Conservation (phyloP, 2,329 filamentous ascomycete species). For the Colletotrichum plurivorum region DNA sequence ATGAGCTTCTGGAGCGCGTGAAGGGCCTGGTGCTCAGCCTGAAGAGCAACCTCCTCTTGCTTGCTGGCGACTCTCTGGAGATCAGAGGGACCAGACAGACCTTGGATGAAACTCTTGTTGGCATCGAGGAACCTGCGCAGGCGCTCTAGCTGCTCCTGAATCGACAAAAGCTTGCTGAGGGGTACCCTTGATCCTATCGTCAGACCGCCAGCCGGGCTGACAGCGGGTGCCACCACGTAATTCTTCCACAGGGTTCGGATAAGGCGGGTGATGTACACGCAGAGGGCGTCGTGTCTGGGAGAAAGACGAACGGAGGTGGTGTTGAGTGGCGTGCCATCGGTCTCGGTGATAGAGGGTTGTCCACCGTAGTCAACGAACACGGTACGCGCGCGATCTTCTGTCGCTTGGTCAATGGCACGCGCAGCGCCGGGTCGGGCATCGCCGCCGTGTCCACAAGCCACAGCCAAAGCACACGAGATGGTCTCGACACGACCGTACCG, state of each 20-base stretch:
- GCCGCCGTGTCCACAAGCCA: slow-evolving; percentile 93
- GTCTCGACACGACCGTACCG: slow-evolving; percentile 92
- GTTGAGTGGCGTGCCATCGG: slow-evolving; percentile 77
- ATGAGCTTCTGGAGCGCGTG: slow-evolving; percentile 89
- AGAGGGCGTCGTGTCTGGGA: slow-evolving; percentile 88
- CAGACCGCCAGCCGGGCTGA: slow-evolving; percentile 70
- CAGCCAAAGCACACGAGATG: slow-evolving; percentile 90
- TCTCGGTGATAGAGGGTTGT: slow-evolving; percentile 85
- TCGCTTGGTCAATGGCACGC: slow-evolving; percentile 85
- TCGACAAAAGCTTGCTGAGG: slow-evolving; percentile 76
- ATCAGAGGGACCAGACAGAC: slow-evolving; percentile 90
- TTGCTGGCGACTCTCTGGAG: slow-evolving; percentile 83
- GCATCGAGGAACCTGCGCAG: slow-evolving; percentile 85
- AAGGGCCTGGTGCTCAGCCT: slow-evolving; percentile 94
- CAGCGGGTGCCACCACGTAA: slow-evolving; percentile 73
- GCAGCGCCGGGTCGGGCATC: slow-evolving; percentile 80
- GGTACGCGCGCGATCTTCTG: slow-evolving; percentile 86
- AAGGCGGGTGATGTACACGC: slow-evolving; percentile 89
- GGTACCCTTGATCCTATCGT: slow-evolving; percentile 77
- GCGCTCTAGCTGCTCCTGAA: slow-evolving; percentile 86
- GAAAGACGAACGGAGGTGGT: slow-evolving; percentile 90
- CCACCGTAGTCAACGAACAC: slow-evolving; percentile 95
- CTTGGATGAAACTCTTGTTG: slow-evolving; percentile 95
- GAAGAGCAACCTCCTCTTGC: slow-evolving; percentile 91
- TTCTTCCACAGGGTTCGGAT: slow-evolving; percentile 91